Conservation (phyloP, 179 eudicot genomes). For the Carnegiea gigantea region DNA sequence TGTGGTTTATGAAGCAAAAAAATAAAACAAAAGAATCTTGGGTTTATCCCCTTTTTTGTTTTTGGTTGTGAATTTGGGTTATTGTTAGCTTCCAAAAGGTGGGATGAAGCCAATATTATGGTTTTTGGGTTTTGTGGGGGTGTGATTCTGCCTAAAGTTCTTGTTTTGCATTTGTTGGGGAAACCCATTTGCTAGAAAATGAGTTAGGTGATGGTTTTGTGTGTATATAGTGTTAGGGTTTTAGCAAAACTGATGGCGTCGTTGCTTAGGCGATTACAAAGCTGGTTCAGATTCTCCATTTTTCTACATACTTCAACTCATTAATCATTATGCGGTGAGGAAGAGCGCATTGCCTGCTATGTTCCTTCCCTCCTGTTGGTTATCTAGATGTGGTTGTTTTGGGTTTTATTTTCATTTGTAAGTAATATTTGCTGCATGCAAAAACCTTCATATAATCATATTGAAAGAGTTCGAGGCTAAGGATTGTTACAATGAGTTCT, state of each 20-base stretch:
- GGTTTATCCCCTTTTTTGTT: neutral
- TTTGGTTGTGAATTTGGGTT: neutral
- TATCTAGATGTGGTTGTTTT: neutral
- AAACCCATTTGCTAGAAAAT: constrained; percentile 4
- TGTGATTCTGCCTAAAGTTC: constrained; percentile 15
- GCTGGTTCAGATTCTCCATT: neutral
- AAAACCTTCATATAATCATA: neutral
- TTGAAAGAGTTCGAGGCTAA: neutral
- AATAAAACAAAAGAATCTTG: neutral
- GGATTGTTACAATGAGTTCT: neutral
- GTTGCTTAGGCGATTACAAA: neutral
- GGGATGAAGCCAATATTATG: neutral
- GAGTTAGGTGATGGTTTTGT: neutral
- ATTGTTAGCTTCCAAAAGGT: constrained; percentile 6
- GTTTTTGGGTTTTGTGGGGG: constrained; percentile 8
- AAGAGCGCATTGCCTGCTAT: neutral
- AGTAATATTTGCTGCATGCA: neutral
- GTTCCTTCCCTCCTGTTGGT: neutral
- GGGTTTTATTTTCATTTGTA: neutral
- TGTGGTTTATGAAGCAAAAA: neutral
- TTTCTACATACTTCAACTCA: neutral
- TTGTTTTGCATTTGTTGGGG: constrained; percentile 19
- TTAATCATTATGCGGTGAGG: too few relatives aligned
- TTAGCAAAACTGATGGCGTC: constrained; percentile 12
- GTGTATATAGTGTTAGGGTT: constrained; percentile 22